A percentile compares a stretch with the other conserved stretches of the same genome.
These are phyloP conservation scores for Monilinia fructigena DNA, from an alignment of 2,329 filamentous ascomycete genomes.

Conservation along the genomic window DNA sequence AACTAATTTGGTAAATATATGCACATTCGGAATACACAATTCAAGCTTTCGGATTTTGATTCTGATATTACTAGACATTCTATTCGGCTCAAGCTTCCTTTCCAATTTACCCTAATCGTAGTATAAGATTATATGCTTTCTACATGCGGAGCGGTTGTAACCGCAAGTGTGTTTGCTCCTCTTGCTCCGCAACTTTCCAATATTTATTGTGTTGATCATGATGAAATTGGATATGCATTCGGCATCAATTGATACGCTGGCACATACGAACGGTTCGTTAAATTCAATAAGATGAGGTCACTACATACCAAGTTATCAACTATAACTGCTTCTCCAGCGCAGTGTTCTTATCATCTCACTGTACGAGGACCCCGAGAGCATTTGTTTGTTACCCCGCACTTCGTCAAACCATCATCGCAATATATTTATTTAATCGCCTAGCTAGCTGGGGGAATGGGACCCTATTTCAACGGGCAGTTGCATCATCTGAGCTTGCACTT, in stretches of 20 bases:
- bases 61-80: background rate
- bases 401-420: conserved; percentile 13
- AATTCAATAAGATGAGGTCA: conserved; percentile 9
- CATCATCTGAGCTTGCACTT: conserved; percentile 8
- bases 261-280: background rate
- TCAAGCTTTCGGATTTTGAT: background rate
- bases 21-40: background rate
- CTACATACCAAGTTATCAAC: background rate
- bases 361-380: conserved; percentile 17
- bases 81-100: conserved; percentile 1
- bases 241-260: background rate
- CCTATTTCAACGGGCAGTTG: background rate
- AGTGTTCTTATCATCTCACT: conserved; percentile 4
- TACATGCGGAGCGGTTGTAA: background rate
- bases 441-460: background rate
- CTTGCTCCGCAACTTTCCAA: background rate
- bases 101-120: background rate
- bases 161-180: conserved; percentile 9
- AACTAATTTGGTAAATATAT: background rate
- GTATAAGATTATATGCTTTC: background rate
- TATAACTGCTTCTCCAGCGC: background rate
- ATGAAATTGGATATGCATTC: background rate
- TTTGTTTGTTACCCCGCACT: conserved; percentile 12
- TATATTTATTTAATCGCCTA: background rate
- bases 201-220: background rate